Evolutionary conservation across 495 filamentous ascomycete species (phyloP).

Genomic region (Daldinia caldariorum): DNA sequence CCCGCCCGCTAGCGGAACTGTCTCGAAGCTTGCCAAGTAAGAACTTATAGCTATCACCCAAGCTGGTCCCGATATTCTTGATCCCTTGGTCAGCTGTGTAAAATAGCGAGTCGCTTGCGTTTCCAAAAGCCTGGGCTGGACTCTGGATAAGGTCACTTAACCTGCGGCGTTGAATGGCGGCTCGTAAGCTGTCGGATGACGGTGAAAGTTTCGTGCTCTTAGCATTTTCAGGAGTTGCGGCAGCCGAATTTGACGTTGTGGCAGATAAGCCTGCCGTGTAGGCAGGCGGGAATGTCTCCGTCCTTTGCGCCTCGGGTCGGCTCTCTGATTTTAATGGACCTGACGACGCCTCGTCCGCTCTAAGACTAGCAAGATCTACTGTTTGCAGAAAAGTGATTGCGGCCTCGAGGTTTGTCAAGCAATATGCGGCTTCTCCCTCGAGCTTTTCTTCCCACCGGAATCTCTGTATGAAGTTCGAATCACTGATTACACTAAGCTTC

Average conservation of each 20-base stretch:
- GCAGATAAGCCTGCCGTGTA: slow-evolving; percentile 57
- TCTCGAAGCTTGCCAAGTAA: slow-evolving; percentile 90
- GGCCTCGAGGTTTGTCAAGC: slow-evolving; percentile 94
- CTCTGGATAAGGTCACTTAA: slow-evolving; percentile 86
- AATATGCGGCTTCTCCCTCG: slow-evolving; percentile 94
- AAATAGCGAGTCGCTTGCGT: slow-evolving; percentile 83
- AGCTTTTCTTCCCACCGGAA: slow-evolving; percentile 89
- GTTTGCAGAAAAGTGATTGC: slow-evolving; percentile 97
- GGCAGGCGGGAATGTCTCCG: slow-evolving; percentile 62
- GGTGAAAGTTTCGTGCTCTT: slow-evolving; percentile 57
- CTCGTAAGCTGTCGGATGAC: slow-evolving; percentile 52
- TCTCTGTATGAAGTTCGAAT: slow-evolving; percentile 90
- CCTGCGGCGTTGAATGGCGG: slow-evolving; percentile 65
- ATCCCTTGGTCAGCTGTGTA: slow-evolving; percentile 88
- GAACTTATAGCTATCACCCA: slow-evolving; percentile 94
- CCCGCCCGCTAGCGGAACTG: slow-evolving; percentile 57
- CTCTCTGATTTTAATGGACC: slow-evolving; percentile 68
- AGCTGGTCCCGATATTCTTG: slow-evolving; percentile 85
- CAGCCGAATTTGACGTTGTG: slow-evolving; percentile 47
- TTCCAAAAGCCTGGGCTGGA: slow-evolving; percentile 79
- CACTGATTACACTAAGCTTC: slow-evolving; percentile 89
- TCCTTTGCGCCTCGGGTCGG: slow-evolving; percentile 62
- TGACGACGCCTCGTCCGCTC: slow-evolving; percentile 76
- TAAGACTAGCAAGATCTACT: slow-evolving; percentile 90
- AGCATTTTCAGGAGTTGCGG: slow-evolving; percentile 48